These are phyloP conservation scores for Platanus orientalis DNA, from an alignment of 164 flowering plant genomes.

Conservation along the genomic window DNA sequence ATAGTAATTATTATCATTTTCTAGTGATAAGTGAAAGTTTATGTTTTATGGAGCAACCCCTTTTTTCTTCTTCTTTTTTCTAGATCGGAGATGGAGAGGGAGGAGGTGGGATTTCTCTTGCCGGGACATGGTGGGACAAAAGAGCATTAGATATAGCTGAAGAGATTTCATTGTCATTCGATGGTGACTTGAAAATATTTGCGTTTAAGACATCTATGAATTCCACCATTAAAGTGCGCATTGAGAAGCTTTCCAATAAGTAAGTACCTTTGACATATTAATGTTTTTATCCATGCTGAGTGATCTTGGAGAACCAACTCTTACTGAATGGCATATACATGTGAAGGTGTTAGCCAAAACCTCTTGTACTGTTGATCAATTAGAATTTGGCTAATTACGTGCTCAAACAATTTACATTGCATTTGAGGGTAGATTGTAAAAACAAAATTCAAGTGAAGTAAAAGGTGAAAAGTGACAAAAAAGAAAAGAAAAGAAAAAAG, in stretches of 20 bases:
- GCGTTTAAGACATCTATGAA: conserved; percentile 66
- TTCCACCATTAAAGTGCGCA: conserved; percentile 67
- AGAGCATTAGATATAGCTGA: conserved; percentile 67
- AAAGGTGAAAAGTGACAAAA: too few relatives aligned
- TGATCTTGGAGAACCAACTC: neutral
- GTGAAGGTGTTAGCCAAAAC: too few relatives aligned
- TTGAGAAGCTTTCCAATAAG: conserved; percentile 83
- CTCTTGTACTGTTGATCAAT: too few relatives aligned
- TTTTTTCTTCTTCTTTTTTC: neutral
- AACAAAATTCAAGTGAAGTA: too few relatives aligned
- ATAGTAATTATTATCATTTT: neutral
- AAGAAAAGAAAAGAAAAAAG: too few relatives aligned
- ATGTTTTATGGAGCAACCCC: neutral
- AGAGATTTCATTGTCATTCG: conserved; percentile 50
- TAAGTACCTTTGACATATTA: conserved; percentile 29
- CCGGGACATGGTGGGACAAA: conserved; percentile 84
- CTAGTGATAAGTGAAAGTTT: neutral
- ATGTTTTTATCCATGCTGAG: neutral
- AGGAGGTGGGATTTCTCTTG: conserved; percentile 81
- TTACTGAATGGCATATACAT: neutral
- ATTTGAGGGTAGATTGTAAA: too few relatives aligned
- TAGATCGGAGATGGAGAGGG: conserved; percentile 88
- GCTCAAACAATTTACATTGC: too few relatives aligned
- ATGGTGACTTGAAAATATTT: conserved; percentile 65
- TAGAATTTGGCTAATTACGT: too few relatives aligned